Percentiles rank a stretch among this genome's conserved stretches.
Evolutionary conservation across 148 eudicot species (phyloP).

Genomic region (Rhododendron kiyosumense): DNA sequence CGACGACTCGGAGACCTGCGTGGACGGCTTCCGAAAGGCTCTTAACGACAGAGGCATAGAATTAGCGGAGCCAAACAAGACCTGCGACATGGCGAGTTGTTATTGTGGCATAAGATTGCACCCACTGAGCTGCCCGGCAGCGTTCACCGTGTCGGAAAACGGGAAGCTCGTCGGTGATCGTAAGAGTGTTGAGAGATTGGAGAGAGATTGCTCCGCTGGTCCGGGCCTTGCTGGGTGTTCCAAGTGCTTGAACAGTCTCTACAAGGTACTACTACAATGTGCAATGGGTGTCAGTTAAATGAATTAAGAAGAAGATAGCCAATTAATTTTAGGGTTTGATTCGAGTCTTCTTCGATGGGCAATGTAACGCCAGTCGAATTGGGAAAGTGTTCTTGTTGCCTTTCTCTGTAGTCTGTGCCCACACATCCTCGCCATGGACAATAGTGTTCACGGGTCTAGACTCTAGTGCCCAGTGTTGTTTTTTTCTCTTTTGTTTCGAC

Average conservation of each 20-base stretch:
- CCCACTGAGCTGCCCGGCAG: slow-evolving; percentile 52
- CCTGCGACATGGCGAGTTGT: slow-evolving; percentile 67
- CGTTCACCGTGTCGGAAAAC: slow-evolving; percentile 19
- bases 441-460: neutral
- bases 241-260: slow-evolving; percentile 61
- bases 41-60: slow-evolving; percentile 46
- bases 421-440: neutral
- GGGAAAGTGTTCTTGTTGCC: slow-evolving; percentile 7
- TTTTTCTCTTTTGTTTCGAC: too few relatives aligned
- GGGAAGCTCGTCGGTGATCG: slow-evolving; percentile 43
- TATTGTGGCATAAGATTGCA: slow-evolving; percentile 74
- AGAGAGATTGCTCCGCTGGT: slow-evolving; percentile 47
- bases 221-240: slow-evolving; percentile 48
- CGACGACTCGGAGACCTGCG: slow-evolving; percentile 74
- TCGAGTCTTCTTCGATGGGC: neutral
- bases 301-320: neutral
- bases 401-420: neutral
- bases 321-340: neutral
- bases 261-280: slow-evolving; percentile 26
- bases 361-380: neutral
- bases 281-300: too few relatives aligned
- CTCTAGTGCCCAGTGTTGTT: neutral
- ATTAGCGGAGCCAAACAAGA: slow-evolving; percentile 44
- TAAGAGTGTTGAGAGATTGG: slow-evolving; percentile 38
- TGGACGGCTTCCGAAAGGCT: slow-evolving; percentile 41